Conservation (phyloP, 202 grass and related monocot genomes). For the Musa balbisiana region DNA sequence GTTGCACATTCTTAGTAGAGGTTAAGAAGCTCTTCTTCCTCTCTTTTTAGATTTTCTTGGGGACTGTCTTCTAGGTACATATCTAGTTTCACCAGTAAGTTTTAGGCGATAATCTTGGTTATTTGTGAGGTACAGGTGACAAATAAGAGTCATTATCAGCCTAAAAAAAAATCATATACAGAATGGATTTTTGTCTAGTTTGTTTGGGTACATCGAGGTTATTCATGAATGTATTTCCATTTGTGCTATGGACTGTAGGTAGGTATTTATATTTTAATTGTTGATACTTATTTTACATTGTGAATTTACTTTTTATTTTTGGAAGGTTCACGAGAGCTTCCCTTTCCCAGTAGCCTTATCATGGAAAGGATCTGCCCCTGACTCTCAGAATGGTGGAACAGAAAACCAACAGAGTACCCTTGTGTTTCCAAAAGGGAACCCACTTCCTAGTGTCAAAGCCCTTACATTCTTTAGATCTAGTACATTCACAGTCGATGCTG, state of each 20-base stretch:
- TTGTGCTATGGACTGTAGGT: background rate
- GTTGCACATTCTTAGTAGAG: background rate
- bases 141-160: no score
- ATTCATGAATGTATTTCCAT: background rate
- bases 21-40: no score
- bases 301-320: conserved; percentile 3
- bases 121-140: no score
- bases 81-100: no score
- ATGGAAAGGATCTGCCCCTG: conserved; percentile 51
- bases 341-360: conserved; percentile 81
- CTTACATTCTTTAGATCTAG: conserved; percentile 58
- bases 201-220: no score
- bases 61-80: no score
- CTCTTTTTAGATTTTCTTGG: no score
- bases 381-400: conserved; percentile 36
- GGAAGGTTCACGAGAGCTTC: conserved; percentile 74
- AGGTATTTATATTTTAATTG: background rate
- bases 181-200: no score
- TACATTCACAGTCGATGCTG: conserved; percentile 72
- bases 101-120: no score
- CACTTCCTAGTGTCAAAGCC: conserved; percentile 64
- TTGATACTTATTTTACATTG: background rate
- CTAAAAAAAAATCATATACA: no score
- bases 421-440: conserved; percentile 82
- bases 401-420: conserved; percentile 48